phyloP scores from a whole-genome alignment of 805 yeast species.

The Pichia cephalocereana region DNA sequence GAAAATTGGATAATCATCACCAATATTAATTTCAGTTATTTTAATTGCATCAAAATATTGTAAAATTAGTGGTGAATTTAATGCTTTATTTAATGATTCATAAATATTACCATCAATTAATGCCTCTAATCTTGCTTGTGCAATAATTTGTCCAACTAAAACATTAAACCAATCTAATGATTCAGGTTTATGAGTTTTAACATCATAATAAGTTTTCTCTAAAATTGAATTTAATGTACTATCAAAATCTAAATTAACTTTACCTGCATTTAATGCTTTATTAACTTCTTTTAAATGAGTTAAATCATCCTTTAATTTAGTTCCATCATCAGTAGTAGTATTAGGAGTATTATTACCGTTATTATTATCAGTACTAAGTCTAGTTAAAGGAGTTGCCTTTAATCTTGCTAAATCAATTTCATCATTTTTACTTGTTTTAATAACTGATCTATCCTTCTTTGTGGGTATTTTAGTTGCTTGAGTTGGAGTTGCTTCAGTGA shows the following conservation, averaged over 20 bases:
- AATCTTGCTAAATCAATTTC: conserved; percentile 1
- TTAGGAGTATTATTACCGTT: no score
- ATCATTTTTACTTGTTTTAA: conserved; percentile 7
- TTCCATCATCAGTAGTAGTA: background rate
- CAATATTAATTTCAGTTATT: conserved; percentile 83
- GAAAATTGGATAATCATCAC: conserved; percentile 91
- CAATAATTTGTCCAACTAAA: conserved; percentile 79
- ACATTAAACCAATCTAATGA: conserved; percentile 97
- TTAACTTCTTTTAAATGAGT: conserved; percentile 2
- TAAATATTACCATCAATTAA: conserved; percentile 74
- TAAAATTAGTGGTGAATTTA: conserved; percentile 55
- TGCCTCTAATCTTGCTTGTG: conserved; percentile 87
- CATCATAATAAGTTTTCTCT: conserved; percentile 90
- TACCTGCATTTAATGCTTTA: background rate
- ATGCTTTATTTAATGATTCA: conserved; percentile 61
- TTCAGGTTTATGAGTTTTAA: conserved; percentile 78
- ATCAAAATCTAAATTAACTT: conserved; percentile 5
- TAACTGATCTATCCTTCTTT: conserved; percentile 14
- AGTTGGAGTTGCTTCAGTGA: conserved; percentile 50
- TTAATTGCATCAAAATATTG: conserved; percentile 70
- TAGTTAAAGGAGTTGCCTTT: background rate
- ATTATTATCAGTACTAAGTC: background rate
- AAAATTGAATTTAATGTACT: conserved; percentile 36
- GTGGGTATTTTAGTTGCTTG: conserved; percentile 26
- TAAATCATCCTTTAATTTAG: background rate